These are phyloP conservation scores for Myxozyma kluyveri DNA, from an alignment of 805 yeast genomes.

Conservation along the genomic window DNA sequence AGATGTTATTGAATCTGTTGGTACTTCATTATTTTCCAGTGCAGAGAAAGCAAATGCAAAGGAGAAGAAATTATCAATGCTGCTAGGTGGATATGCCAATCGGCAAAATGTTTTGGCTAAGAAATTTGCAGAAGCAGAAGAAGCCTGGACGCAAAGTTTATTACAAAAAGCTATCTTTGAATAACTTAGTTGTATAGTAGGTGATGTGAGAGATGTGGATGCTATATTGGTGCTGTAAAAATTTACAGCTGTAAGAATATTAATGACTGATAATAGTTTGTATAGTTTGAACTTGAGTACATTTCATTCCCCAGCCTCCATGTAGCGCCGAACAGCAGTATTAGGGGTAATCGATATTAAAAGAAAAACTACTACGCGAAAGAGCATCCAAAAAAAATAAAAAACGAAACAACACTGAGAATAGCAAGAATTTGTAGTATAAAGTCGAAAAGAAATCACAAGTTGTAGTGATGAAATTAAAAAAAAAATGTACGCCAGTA, in stretches of 20 bases:
- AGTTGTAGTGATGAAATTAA: too few relatives aligned
- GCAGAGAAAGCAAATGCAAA: slow-evolving; percentile 35
- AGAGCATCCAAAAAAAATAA: too few relatives aligned
- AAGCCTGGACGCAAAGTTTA: slow-evolving; percentile 17
- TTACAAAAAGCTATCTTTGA: slow-evolving; percentile 19
- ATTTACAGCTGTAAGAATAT: not conserved
- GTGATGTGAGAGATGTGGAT: slow-evolving; percentile 1
- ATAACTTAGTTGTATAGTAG: not conserved
- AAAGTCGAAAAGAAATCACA: too few relatives aligned
- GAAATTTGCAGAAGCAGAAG: slow-evolving; percentile 26
- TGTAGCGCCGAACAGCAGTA: too few relatives aligned
- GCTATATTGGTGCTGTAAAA: not conserved
- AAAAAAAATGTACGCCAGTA: too few relatives aligned
- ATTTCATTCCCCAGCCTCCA: too few relatives aligned
- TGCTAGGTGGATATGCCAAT: slow-evolving; percentile 40
- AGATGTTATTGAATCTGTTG: slow-evolving; percentile 26
- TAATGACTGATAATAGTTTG: not conserved
- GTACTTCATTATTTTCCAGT: slow-evolving; percentile 16
- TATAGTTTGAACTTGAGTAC: too few relatives aligned
- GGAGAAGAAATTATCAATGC: slow-evolving; percentile 36
- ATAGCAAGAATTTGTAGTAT: too few relatives aligned
- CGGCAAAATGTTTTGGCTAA: slow-evolving; percentile 33
- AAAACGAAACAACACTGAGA: too few relatives aligned
- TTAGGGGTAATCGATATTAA: too few relatives aligned
- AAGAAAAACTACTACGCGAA: too few relatives aligned